phyloP scores from a whole-genome alignment of 352 stramenopile species.

The Globisporangium takayamanum region DNA sequence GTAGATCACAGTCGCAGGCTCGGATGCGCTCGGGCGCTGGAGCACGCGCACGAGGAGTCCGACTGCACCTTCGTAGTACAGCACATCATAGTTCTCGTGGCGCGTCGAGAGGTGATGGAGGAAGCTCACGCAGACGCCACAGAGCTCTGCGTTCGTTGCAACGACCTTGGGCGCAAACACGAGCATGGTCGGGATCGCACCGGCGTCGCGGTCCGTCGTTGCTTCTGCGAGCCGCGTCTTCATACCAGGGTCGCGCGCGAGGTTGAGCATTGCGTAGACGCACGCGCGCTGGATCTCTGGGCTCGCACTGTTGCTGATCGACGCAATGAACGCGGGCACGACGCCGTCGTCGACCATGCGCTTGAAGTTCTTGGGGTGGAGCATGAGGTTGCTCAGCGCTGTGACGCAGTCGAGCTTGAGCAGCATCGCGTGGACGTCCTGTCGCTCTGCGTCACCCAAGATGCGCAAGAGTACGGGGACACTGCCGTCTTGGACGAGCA shows the following conservation, averaged over 20 bases:
- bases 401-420: conserved; percentile 78
- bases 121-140: conserved; percentile 58
- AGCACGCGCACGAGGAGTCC: conserved; percentile 50
- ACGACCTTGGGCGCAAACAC: conserved; percentile 49
- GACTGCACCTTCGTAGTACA: conserved; percentile 62
- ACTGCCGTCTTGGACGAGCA: conserved; percentile 55
- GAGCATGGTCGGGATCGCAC: conserved; percentile 64
- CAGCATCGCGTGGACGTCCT: conserved; percentile 25
- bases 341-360: conserved; percentile 74
- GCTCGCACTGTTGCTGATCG: conserved; percentile 42
- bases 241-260: conserved; percentile 65
- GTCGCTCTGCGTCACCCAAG: conserved; percentile 19
- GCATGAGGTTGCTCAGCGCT: conserved; percentile 74
- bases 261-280: conserved; percentile 69
- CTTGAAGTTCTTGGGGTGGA: conserved; percentile 74
- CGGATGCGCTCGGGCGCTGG: conserved; percentile 31
- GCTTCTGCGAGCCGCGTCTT: conserved; percentile 57
- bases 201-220: conserved; percentile 25
- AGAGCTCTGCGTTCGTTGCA: conserved; percentile 51
- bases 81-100: conserved; percentile 46
- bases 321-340: conserved; percentile 53
- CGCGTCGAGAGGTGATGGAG: conserved; percentile 67
- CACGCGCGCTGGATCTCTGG: conserved; percentile 71
- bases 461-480: conserved; percentile 50
- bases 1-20: conserved; percentile 40